Base-by-base conservation (phyloP, 176 grass and related monocot genomes). In the Juncus inflexus region DNA sequence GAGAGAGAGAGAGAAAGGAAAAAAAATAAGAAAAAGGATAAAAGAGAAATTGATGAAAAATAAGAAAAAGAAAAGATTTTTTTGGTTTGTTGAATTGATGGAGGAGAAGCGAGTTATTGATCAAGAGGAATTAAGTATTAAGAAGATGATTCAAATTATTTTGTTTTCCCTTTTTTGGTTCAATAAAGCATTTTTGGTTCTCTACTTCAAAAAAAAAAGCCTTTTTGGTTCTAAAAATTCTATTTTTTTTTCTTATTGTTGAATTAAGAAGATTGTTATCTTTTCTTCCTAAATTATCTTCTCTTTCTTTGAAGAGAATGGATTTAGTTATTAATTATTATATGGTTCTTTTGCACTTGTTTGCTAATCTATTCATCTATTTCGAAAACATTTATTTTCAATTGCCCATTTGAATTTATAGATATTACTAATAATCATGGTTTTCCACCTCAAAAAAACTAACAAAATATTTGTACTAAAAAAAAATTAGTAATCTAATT, bases 121-220 rank as follows among this genome's bases (percentile, higher is more conserved):
- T 38, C 63, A 77, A 69, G 64, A 77, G 7, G 63, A 16, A 49
- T 16, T 10, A 60, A 60, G 37, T 15, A 62, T 54, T 15, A 19
- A 19, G 47, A 61, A 77, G 75, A 63, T 77, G 38, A 58, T 67
- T 42, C 15, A 1, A 47, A 3, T 13, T 67, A 35, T 60, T 11
- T 37, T 39, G 15, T 10, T 69, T 11, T n/a, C 11, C 13, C 41
- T 55, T 2, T 40, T 40, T 69, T 36, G 16, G 0, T 55, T 68
- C 6, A 28, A 36, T 36, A 37, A n/a, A n/a, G n/a, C n/a, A n/a
- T n/a, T n/a, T n/a, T n/a, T n/a, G n/a, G n/a, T n/a, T n/a, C n/a
- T n/a, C n/a, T n/a, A n/a, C n/a, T n/a, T n/a, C n/a, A n/a, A n/a
- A n/a, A n/a, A n/a, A n/a, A n/a, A n/a, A 7, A 4, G 45, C 28